phyloP scores from a whole-genome alignment of 257 asterid genomes.

The Ballota nigra region DNA sequence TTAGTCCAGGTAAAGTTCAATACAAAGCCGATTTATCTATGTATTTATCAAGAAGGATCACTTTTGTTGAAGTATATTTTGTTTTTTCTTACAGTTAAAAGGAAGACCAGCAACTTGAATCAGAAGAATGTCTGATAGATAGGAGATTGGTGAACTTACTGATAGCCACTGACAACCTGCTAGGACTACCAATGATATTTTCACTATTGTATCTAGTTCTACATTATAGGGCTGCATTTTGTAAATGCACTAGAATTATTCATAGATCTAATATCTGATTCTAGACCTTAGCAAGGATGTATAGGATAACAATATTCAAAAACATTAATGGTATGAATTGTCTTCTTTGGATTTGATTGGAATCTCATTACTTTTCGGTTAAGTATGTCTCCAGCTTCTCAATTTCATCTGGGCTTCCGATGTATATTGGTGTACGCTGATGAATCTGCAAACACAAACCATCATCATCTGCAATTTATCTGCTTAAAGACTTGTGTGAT shows the following conservation, averaged over 20 bases:
- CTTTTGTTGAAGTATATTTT: conserved; percentile 8
- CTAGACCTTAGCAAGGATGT: conserved; percentile 5
- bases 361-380: conserved; percentile 13
- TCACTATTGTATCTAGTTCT: neutral
- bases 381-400: conserved; percentile 53
- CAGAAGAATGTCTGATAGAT: conserved; percentile 17
- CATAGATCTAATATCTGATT: conserved; percentile 11
- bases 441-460: conserved; percentile 52
- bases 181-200: conserved; percentile 14
- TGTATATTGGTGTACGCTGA: conserved; percentile 74
- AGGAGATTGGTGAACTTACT: conserved; percentile 3
- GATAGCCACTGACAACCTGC: conserved; percentile 31
- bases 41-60: neutral
- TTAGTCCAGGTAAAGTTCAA: conserved; percentile 79
- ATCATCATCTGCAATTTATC: neutral
- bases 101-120: conserved; percentile 26
- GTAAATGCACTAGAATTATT: conserved; percentile 27
- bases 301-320: conserved; percentile 14
- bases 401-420: conserved; percentile 76
- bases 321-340: conserved; percentile 17
- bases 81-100: conserved; percentile 45
- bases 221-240: conserved; percentile 23
- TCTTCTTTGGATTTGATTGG: conserved; percentile 5
- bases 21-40: neutral
- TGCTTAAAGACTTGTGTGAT: neutral